These are phyloP conservation scores for Agaricus subrufescens DNA, from an alignment of 768 basidiomycete genomes.

Conservation along the genomic window DNA sequence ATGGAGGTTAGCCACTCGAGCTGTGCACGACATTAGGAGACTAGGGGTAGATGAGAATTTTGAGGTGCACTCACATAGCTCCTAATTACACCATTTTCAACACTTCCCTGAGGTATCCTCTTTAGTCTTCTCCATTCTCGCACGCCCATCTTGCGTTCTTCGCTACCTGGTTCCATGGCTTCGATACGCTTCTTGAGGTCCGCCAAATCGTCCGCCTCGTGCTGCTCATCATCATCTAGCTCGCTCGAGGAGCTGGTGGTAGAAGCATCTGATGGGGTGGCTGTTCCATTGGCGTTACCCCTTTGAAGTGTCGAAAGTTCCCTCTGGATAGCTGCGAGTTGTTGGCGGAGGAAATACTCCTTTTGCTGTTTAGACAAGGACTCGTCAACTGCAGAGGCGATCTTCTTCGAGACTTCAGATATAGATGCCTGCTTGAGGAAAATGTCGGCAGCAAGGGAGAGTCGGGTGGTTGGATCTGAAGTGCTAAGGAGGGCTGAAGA, in stretches of 20 bases:
- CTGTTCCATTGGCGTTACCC: slow-evolving; percentile 15
- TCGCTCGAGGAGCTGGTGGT: slow-evolving; percentile 37
- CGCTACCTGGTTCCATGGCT: slow-evolving; percentile 64
- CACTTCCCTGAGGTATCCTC: slow-evolving; percentile 85
- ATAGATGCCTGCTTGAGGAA: slow-evolving; percentile 76
- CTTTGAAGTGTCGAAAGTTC: slow-evolving; percentile 59
- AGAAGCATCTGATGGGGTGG: slow-evolving; percentile 11
- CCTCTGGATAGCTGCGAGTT: slow-evolving; percentile 74
- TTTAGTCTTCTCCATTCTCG: slow-evolving; percentile 82
- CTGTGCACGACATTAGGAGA: slow-evolving; percentile 27
- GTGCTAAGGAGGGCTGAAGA: slow-evolving; percentile 55
- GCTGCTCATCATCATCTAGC: slow-evolving; percentile 72
- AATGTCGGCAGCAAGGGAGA: slow-evolving; percentile 62
- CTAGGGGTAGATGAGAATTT: background rate
- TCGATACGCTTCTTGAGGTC: slow-evolving; percentile 72
- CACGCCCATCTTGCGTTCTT: slow-evolving; percentile 78
- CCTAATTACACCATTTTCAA: slow-evolving; percentile 86
- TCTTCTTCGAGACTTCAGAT: slow-evolving; percentile 77
- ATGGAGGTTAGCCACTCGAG: slow-evolving; percentile 86
- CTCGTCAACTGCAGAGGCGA: slow-evolving; percentile 76
- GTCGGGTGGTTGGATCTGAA: slow-evolving; percentile 54
- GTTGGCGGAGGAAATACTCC: slow-evolving; percentile 81
- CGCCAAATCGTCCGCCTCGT: slow-evolving; percentile 76
- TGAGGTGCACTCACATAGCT: slow-evolving; percentile 55
- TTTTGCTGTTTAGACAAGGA: slow-evolving; percentile 86